Base-by-base conservation (phyloP, 768 basidiomycete species). In the Suillus decipiens region DNA sequence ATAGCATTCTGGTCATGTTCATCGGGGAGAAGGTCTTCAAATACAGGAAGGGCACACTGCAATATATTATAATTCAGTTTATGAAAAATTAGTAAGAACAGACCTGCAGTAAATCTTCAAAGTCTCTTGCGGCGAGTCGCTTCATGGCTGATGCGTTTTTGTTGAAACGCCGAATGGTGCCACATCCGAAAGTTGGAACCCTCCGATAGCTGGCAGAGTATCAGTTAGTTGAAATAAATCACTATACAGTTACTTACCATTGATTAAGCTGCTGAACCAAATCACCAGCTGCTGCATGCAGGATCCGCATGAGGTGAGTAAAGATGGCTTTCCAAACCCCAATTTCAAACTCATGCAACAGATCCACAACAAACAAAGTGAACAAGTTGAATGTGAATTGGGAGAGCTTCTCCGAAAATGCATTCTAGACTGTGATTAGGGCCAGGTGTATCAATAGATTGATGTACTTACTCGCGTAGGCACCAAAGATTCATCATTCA, bases 11-110 rank as follows among this genome's bases (percentile, higher is more conserved):
- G 2, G n/a, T 28, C 60, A 41, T 43, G 42, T 10, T 39, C 64
- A 42, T 5, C 15, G 37, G 69, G 68, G 5, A 79, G 66, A 1
- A 81, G 72, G 6, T 73, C 77, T 17, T 80, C 77, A 54, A 80
- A 77, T 11, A 70, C 74, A 3, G 79, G 77, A 8, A 79, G 65
- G 1, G 73, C 67, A 55, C 75, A 75, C 60, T 66, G 66, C 11
- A 43, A 43, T 43, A 8, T 43, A 43, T 43, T 43, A 43, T 43
- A 43, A n/a, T 2, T 8, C 9, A 43, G 17, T n/a, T 43, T 19
- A 43, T 10, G 4, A 43, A 7, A 4, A 43, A 3, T 10, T 3
- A 19, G 8, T 43, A 43, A 43, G 42, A 37, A 43, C 19, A 3
- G 3, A 43, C 42, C 42, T 43, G 42, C 6, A 66, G 41, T 0